Percentiles rank a stretch among this genome's conserved stretches.
Conservation (phyloP, 257 asterid genomes). For the Cinchona pubescens region DNA sequence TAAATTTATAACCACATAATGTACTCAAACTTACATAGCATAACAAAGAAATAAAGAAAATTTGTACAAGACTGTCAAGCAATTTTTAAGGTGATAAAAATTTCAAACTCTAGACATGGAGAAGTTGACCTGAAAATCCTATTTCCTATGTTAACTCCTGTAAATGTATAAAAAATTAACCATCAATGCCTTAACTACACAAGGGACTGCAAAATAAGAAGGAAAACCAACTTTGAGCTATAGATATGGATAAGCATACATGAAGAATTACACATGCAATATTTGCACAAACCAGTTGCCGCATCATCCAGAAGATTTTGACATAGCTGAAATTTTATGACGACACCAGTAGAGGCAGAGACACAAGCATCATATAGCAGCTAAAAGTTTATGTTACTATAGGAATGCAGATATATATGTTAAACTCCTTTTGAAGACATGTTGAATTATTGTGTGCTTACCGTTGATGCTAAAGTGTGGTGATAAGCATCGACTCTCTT, state of each 20-base stretch:
- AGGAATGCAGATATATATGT: not conserved
- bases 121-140: not conserved
- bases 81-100: not conserved
- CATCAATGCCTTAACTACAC: not conserved
- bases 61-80: not conserved
- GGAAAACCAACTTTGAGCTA: not conserved
- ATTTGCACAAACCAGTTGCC: not conserved
- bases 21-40: not conserved
- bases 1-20: not conserved
- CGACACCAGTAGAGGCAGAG: not conserved
- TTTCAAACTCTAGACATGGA: not conserved
- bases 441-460: slow-evolving; percentile 25
- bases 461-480: slow-evolving; percentile 47
- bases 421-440: not conserved
- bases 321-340: not conserved
- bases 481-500: slow-evolving; percentile 57
- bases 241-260: not conserved
- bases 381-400: not conserved
- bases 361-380: not conserved
- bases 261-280: not conserved
- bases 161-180: not conserved
- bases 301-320: not conserved
- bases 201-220: not conserved
- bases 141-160: not conserved
- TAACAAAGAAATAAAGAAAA: not conserved